phyloP scores from a whole-genome alignment of 2,329 filamentous ascomycete species.

The Teratosphaeria viscida region DNA sequence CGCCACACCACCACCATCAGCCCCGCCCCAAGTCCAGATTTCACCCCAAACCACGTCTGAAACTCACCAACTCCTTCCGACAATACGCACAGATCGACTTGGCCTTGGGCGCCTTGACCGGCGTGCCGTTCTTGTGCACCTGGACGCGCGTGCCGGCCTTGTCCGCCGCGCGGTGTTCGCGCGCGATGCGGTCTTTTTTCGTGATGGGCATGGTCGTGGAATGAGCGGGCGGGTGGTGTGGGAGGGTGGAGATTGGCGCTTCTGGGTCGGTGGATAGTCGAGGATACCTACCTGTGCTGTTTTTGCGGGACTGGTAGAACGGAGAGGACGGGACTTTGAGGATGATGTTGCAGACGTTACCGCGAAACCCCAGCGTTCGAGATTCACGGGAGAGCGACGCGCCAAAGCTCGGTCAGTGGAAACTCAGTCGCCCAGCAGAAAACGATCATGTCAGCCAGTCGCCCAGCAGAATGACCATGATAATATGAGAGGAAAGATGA shows the following conservation, averaged over 20 bases:
- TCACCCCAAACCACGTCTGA: neutral
- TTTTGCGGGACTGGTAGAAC: neutral
- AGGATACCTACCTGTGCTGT: neutral
- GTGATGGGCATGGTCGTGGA: conserved; percentile 35
- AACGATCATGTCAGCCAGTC: no score
- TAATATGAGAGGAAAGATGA: no score
- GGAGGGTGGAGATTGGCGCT: neutral
- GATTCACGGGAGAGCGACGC: neutral
- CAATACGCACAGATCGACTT: conserved; percentile 32
- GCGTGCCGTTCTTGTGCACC: conserved; percentile 42
- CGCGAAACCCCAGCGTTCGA: neutral
- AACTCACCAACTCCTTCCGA: conserved; percentile 19
- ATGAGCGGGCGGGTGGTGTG: neutral
- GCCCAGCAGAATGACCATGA: no score
- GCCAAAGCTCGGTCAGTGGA: neutral
- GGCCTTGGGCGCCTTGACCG: conserved; percentile 45
- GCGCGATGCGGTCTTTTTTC: conserved; percentile 42
- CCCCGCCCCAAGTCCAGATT: neutral
- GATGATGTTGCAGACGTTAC: neutral
- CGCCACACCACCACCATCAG: conserved; percentile 17
- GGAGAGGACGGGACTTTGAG: neutral
- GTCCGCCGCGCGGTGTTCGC: conserved; percentile 48
- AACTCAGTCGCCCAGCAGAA: no score
- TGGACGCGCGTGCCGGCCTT: conserved; percentile 43
- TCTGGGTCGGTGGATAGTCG: neutral